A percentile compares a stretch with the other conserved stretches of the same genome.
Evolutionary conservation across 2,329 filamentous ascomycete genomes (phyloP).

Genomic region (Aspergillus uvarum): DNA sequence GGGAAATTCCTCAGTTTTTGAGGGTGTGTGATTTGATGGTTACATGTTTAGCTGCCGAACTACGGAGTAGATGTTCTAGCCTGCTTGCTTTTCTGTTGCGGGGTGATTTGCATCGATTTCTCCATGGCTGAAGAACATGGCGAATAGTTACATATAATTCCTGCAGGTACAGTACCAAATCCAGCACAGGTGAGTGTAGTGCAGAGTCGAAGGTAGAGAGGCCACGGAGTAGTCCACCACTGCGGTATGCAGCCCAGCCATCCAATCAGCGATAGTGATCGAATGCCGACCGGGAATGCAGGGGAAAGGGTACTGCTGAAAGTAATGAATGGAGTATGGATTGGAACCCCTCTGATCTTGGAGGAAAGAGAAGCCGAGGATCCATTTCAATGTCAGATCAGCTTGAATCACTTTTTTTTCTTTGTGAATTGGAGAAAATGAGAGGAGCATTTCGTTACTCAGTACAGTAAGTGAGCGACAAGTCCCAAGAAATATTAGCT

Average conservation of each 20-base stretch:
- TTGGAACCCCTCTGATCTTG: too few species aligned
- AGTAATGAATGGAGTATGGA: not conserved
- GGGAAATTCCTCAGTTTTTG: too few species aligned
- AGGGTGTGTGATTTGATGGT: too few species aligned
- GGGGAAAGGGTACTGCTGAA: not conserved
- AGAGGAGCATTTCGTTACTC: not conserved
- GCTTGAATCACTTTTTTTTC: too few species aligned
- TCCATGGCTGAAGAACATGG: not conserved
- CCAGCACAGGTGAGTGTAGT: not conserved
- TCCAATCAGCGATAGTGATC: not conserved
- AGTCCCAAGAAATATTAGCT: not conserved
- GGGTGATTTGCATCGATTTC: not conserved
- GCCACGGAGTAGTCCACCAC: not conserved
- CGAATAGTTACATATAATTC: not conserved
- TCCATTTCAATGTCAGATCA: too few species aligned
- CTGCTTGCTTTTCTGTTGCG: not conserved
- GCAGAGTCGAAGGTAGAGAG: too few species aligned
- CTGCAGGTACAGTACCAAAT: not conserved
- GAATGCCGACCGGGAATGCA: not conserved
- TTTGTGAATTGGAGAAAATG: too few species aligned
- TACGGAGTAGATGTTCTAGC: too few species aligned
- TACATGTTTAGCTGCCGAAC: too few species aligned
- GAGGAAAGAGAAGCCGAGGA: too few species aligned
- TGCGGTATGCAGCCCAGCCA: not conserved
- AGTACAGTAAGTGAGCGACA: not conserved